phyloP scores from a whole-genome alignment of 371 early-diverging fungal species.

The Lichtheimia hyalospora region DNA sequence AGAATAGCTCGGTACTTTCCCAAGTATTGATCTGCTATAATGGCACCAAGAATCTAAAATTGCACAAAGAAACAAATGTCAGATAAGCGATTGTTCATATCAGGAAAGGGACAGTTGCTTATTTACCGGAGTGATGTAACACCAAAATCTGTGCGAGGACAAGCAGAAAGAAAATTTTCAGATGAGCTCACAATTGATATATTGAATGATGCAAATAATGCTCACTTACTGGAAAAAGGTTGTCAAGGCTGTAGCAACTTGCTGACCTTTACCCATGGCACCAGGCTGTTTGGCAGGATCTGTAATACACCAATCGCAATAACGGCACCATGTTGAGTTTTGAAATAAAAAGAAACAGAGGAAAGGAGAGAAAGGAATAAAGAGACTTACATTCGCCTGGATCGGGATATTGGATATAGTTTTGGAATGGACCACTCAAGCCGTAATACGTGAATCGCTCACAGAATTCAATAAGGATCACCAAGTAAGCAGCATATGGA shows the following conservation, averaged over 20 bases:
- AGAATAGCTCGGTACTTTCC: slow-evolving; percentile 86
- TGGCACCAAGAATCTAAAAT: slow-evolving; percentile 68
- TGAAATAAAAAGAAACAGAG: slow-evolving; percentile 5
- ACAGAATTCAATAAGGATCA: slow-evolving; percentile 74
- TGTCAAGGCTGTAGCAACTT: slow-evolving; percentile 65
- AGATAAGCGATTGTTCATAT: not conserved
- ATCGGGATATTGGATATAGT: slow-evolving; percentile 59
- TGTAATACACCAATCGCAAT: not conserved
- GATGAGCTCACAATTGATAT: not conserved
- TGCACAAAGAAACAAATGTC: too few relatives aligned
- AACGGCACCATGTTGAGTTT: not conserved
- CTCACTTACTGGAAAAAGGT: slow-evolving; percentile 62
- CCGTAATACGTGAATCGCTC: slow-evolving; percentile 81
- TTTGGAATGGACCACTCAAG: slow-evolving; percentile 61
- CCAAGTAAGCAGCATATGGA: slow-evolving; percentile 58
- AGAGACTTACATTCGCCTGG: slow-evolving; percentile 32
- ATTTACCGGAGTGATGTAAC: slow-evolving; percentile 67
- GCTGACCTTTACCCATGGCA: slow-evolving; percentile 47
- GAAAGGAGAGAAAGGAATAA: slow-evolving; percentile 9
- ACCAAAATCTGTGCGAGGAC: slow-evolving; percentile 52
- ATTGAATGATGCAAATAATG: too few relatives aligned
- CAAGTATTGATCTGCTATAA: slow-evolving; percentile 79
- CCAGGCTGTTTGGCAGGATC: slow-evolving; percentile 46
- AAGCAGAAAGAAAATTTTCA: not conserved
- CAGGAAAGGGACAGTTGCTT: not conserved